Conservation (phyloP, 2,329 filamentous ascomycete species). For the Cadophora sp. region DNA sequence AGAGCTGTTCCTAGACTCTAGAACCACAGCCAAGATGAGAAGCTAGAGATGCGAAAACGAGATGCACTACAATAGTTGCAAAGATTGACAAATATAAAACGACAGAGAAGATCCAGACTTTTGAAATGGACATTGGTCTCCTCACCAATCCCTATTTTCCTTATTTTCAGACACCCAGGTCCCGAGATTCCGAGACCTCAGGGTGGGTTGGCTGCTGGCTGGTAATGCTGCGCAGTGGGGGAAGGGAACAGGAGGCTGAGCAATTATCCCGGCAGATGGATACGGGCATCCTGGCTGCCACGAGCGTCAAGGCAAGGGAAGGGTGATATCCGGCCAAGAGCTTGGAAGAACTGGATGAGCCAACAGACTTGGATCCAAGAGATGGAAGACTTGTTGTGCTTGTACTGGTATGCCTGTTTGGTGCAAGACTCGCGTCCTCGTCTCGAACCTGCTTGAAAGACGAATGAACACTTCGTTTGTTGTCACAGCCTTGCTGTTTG, state of each 20-base stretch:
- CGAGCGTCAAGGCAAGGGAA: background rate
- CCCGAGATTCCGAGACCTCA: slow-evolving; percentile 1
- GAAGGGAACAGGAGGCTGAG: background rate
- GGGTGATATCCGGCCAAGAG: too few species aligned
- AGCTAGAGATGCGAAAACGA: background rate
- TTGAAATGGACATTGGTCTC: too few species aligned
- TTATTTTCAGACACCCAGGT: background rate
- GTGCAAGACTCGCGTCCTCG: too few species aligned
- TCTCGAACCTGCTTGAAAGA: too few species aligned
- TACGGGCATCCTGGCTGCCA: background rate
- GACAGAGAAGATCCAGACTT: background rate
- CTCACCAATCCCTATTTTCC: background rate
- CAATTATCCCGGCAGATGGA: background rate
- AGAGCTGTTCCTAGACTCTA: slow-evolving; percentile 6
- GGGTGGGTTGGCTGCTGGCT: background rate
- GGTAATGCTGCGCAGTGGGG: background rate
- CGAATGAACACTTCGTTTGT: background rate
- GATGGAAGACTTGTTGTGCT: background rate
- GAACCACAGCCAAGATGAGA: background rate
- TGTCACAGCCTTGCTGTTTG: background rate
- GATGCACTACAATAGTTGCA: slow-evolving; percentile 3
- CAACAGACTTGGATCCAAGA: background rate
- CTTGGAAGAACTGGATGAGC: too few species aligned
- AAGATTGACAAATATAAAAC: background rate
- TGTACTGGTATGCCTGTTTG: background rate